Evolutionary conservation across 2,329 filamentous ascomycete species (phyloP), one percentile per base, ranked within the genome.

Genomic region (Sporothrix brunneoviolacea): DNA sequence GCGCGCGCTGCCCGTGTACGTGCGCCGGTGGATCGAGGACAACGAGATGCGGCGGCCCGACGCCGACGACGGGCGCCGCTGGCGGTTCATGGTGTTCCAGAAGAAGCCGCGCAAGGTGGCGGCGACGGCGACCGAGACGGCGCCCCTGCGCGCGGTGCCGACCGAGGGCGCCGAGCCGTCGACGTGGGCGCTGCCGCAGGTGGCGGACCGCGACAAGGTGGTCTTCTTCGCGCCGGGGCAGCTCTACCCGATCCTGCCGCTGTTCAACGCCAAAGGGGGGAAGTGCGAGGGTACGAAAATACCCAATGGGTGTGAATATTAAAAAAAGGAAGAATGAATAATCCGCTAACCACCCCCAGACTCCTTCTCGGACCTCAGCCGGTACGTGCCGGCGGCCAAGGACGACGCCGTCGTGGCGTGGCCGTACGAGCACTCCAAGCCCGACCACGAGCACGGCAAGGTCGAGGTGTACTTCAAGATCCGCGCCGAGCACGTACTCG

Each of bases 151-250:
- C 12, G 48, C 21, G 3, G 45, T 38, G 16, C 47, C 43, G 6
- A 54, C 48, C 8, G 48, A 44, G 12, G 46, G 40, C 4, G 50
- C 42, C 5, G 48, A 42, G 16, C 7, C 35, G 42, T 43, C 48
- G 18, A 36, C 28, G 39, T 53, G 46, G 54, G 28, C 27, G n/a
- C 21, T 53, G 32, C 43, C 51, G n/a, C 18, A 18, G 9, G 40
- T 56, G 19, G 33, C 50, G 10, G 55, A 53, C 38, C 42, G 55
- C 22, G 52, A 55, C 19, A 55, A 65, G 49, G 56, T 66, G 5
- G 63, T 70, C 19, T 66, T 70, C 41, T 71, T 71, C 54, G 68
- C 68, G 32, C 67, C 69, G 0, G 69, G 66, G 1, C 68, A 68
- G 15, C 61, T 70, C n/a, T 70, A 71, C 51, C 64, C 65, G 22